These are phyloP conservation scores for Saitozyma podzolica DNA, from an alignment of 768 basidiomycete species.

Conservation along the genomic window DNA sequence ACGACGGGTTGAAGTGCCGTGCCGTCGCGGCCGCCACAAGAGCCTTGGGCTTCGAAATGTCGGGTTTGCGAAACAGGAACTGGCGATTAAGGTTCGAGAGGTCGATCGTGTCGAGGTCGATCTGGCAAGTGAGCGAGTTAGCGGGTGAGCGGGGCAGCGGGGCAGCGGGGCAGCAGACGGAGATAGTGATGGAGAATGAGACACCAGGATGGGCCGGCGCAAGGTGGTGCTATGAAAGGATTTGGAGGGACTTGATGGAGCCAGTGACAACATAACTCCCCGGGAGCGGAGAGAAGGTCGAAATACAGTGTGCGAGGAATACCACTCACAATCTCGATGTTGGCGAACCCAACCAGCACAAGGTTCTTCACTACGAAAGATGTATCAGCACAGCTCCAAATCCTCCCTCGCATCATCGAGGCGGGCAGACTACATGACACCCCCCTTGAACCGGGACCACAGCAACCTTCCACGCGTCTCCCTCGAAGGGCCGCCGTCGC, in stretches of 20 bases:
- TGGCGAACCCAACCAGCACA: conserved; percentile 85
- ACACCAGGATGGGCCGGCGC: neutral
- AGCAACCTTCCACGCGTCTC: too few species aligned
- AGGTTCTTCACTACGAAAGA: conserved; percentile 82
- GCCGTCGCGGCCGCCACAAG: conserved; percentile 60
- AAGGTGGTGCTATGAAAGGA: neutral
- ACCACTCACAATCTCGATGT: conserved; percentile 69
- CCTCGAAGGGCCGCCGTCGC: too few species aligned
- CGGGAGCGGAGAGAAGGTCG: neutral
- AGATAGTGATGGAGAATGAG: neutral
- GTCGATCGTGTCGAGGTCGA: conserved; percentile 98
- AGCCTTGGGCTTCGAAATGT: conserved; percentile 95
- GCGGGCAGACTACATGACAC: neutral
- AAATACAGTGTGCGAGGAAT: neutral
- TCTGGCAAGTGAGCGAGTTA: conserved; percentile 34
- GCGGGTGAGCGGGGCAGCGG: neutral
- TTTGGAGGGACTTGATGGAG: neutral
- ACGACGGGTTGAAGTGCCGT: conserved; percentile 61
- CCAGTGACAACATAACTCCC: neutral
- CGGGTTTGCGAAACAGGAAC: conserved; percentile 94
- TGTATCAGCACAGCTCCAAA: conserved; percentile 9
- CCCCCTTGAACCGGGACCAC: too few species aligned
- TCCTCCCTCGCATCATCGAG: neutral
- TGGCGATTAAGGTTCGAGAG: conserved; percentile 95
- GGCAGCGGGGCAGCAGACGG: neutral